Evolutionary conservation across 2,329 filamentous ascomycete species (phyloP), one percentile per base, ranked within the genome.

Genomic region (Stachybotrys chartarum): DNA sequence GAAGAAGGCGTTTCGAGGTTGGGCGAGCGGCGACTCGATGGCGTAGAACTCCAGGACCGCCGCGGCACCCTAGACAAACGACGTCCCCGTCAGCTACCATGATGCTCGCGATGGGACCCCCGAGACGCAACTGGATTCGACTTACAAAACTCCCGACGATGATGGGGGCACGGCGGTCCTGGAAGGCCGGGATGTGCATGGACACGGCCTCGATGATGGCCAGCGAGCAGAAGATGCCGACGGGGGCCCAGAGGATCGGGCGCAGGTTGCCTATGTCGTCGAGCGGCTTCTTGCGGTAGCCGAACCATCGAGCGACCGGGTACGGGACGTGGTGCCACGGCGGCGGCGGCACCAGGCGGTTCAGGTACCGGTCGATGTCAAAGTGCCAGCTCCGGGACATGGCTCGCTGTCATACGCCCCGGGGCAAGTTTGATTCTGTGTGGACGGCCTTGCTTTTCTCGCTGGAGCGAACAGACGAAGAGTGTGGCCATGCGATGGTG

Each of bases 311-410:
- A 18, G 88, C 81, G 18, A 94, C 66, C 0, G 81, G 80, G 50
- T 75, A 76, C 0, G 91, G 91, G 1, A 96, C 66, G 49, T 75
- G 72, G 31, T 79, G 73, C 67, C 90, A 80, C 61, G 81, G 82
- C 46, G 87, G 86, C 14, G 80, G 74, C 8, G 88, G 88, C 30
- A 95, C 66, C 57, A 84, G 77, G 3, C 79, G 87, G 67, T 93
- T 91, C 52, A 95, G 68, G 66, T 86, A 83, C n/a, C 72, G 73
- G 75, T 96, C 91, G 59, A 96, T 81, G 71, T 94, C 83, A 70
- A 95, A 84, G 64, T 86, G 77, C 73, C 77, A 79, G 39, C 59
- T 58, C 31, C 3, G 32, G 50, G 16, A 17, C 50, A 51, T 51
- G 50, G 50, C 24, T 24, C 24, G 24, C 24, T 24, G 4, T 24